Base-by-base conservation (phyloP, 2,329 filamentous ascomycete species). In the Cephalotrichum gorgonifer region DNA sequence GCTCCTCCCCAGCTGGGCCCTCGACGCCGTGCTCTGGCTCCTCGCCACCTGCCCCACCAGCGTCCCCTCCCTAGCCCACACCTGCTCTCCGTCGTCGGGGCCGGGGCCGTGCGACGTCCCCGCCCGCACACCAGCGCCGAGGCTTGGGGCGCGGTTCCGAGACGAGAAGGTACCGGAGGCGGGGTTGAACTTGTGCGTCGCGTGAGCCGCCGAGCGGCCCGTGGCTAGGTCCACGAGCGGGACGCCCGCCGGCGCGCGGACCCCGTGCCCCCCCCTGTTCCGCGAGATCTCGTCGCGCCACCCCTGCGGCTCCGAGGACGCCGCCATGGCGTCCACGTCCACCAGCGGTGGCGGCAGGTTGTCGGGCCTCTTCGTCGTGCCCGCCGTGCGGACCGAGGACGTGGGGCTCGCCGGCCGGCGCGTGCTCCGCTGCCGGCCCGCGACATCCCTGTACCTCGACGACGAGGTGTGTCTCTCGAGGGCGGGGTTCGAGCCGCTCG, bases 301-400 rank as follows among this genome's bases (percentile, higher is more conserved):
- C 58, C 74, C 73, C 61, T 83, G 72, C 17, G 82, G 38, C 17
- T 43, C 82, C 53, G 85, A 81, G 45, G 75, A 71, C 58, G 83
- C 85, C 44, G 72, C 70, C 0, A 81, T 79, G 0, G 80, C 58
- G 31, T 55, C 81, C 38, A 88, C 71, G 57, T 86, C 85, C 27
- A 89, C 65, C 6, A 89, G 71, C 2, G 85, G 84, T 53, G 25
- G 26, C 12, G 27, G 47, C n/a, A 27, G 39, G 27, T 41, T 50
- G 20, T 54, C 58, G 44, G 59, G 55, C 48, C 63, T 57, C 31
- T 5, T 51, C 50, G 35, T 54, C 55, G 44, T 39, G 35, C 53
- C 26, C 30, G 52, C 49, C 60, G 64, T 12, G 57, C 58, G 4
- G 60, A 56, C 12, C 54, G 53, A 25, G 57, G 58, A 22, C 57